Percentiles rank a stretch among this genome's conserved stretches.
Conservation (phyloP, 225 moss, liverwort and hornwort genomes). For the Physcomitrium patens region DNA sequence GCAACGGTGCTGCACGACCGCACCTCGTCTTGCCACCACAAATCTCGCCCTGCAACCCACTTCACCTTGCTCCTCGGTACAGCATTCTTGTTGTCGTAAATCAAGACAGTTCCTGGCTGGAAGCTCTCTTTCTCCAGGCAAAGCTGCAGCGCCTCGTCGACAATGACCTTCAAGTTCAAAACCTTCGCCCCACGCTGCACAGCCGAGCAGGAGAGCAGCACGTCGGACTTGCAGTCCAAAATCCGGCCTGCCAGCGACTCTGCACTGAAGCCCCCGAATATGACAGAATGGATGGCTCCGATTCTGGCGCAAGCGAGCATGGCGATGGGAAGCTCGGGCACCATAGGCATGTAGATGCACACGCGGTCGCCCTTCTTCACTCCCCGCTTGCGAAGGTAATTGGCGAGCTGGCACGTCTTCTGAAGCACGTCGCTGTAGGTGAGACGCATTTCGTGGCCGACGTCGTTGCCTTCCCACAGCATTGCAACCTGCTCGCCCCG, state of each 20-base stretch:
- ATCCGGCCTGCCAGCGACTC: constrained; percentile 83
- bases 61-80: constrained; percentile 40
- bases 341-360: constrained; percentile 92
- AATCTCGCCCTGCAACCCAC: constrained; percentile 66
- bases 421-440: constrained; percentile 62
- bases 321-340: constrained; percentile 77
- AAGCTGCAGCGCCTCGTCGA: constrained; percentile 62
- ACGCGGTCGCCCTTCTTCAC: constrained; percentile 87
- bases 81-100: constrained; percentile 63
- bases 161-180: constrained; percentile 61
- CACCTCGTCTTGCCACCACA: constrained; percentile 82
- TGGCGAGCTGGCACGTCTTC: constrained; percentile 75
- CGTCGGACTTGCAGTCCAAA: constrained; percentile 62
- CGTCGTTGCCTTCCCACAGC: constrained; percentile 90
- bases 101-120: constrained; percentile 59
- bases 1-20: constrained; percentile 41
- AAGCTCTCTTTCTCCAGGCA: constrained; percentile 52
- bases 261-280: constrained; percentile 81
- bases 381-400: constrained; percentile 75
- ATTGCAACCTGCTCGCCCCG: constrained; percentile 70
- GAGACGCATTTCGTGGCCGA: constrained; percentile 56
- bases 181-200: constrained; percentile 62
- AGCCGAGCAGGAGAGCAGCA: constrained; percentile 68
- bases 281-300: constrained; percentile 85
- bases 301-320: constrained; percentile 96